These are phyloP conservation scores for Litsea cubeba DNA, from an alignment of 164 flowering plant species.

Conservation along the genomic window DNA sequence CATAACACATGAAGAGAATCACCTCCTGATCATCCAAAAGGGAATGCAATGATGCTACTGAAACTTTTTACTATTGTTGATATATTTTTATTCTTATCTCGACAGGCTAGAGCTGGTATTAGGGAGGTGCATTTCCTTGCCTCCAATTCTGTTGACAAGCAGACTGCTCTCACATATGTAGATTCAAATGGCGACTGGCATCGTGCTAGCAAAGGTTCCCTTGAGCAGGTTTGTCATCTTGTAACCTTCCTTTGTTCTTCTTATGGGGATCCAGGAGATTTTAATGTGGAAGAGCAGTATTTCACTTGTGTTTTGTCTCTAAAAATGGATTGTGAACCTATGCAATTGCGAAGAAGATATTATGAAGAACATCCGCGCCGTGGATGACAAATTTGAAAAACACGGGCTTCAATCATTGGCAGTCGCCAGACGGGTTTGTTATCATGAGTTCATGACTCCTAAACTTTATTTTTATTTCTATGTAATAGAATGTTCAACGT, in stretches of 20 bases:
- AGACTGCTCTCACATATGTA: conserved; percentile 38
- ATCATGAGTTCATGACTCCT: not conserved
- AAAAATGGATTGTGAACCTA: conserved; percentile 25
- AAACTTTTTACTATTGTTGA: too few species aligned
- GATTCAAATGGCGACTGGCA: conserved; percentile 35
- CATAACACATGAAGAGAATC: too few species aligned
- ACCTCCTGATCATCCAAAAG: too few species aligned
- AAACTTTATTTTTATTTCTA: not conserved
- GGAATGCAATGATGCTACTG: too few species aligned
- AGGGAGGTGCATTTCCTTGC: conserved; percentile 37
- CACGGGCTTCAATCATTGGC: conserved; percentile 39
- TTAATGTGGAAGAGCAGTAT: not conserved
- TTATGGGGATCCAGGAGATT: not conserved
- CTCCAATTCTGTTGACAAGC: conserved; percentile 38
- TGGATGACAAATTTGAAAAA: conserved; percentile 34
- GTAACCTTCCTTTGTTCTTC: not conserved
- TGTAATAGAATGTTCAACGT: not conserved
- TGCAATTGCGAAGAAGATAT: conserved; percentile 34
- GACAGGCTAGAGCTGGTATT: conserved; percentile 34
- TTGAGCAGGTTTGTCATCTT: conserved; percentile 26
- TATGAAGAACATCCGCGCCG: conserved; percentile 26
- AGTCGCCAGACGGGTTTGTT: conserved; percentile 30
- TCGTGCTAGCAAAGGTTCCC: conserved; percentile 44
- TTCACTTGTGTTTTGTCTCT: not conserved
- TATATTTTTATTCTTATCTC: not conserved